Evolutionary conservation across 371 early-diverging fungal genomes (phyloP).

Genomic region (Lichtheimia hyalospora): DNA sequence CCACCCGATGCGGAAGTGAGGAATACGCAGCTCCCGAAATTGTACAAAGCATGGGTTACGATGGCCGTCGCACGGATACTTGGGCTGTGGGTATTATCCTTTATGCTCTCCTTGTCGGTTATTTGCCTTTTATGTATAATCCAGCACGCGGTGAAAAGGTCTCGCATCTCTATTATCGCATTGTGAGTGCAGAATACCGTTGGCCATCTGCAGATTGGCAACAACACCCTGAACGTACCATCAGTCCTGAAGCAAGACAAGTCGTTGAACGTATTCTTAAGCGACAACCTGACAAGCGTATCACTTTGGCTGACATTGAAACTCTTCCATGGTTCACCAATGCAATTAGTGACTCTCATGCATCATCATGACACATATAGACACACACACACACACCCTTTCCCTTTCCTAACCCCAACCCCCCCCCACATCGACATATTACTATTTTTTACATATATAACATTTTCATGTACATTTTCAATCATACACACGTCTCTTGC

Average conservation of each 20-base stretch:
- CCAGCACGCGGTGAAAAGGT: slow-evolving; percentile 39
- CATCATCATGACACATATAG: no score
- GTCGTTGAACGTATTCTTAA: slow-evolving; percentile 39
- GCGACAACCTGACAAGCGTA: slow-evolving; percentile 39
- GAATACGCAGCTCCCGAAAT: slow-evolving; percentile 89
- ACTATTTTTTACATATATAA: not conserved
- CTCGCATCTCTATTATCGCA: slow-evolving; percentile 49
- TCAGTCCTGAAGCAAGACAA: slow-evolving; percentile 30
- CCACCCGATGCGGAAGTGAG: slow-evolving; percentile 69
- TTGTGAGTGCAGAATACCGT: slow-evolving; percentile 41
- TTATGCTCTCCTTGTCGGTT: slow-evolving; percentile 58
- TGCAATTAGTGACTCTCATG: no score
- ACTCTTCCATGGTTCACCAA: slow-evolving; percentile 32
- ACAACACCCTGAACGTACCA: slow-evolving; percentile 10
- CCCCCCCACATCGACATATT: no score
- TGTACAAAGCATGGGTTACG: slow-evolving; percentile 63
- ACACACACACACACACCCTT: no score
- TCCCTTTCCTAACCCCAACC: no score
- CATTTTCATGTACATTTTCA: not conserved
- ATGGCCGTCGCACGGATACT: slow-evolving; percentile 65
- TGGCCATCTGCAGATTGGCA: slow-evolving; percentile 34
- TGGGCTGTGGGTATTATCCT: slow-evolving; percentile 78
- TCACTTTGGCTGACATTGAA: slow-evolving; percentile 31
- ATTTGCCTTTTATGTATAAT: slow-evolving; percentile 57
- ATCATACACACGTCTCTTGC: not conserved